phyloP scores from a whole-genome alignment of 73 alveolate genomes.

The Uronychia setigera region DNA sequence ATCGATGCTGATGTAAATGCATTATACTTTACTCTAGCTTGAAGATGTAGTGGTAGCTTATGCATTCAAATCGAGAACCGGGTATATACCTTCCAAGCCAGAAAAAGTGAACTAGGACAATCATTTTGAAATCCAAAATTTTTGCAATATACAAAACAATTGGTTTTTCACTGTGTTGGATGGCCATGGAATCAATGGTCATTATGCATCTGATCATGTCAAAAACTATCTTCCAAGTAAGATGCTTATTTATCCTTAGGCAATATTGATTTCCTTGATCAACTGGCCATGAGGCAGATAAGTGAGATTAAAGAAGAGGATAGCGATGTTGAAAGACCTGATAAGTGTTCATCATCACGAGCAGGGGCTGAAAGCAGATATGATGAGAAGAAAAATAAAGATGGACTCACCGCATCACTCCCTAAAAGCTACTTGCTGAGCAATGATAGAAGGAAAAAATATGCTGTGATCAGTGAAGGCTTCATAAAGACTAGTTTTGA shows the following conservation, averaged over 20 bases:
- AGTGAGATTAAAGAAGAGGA: background rate
- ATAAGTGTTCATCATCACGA: background rate
- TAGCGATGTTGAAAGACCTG: background rate
- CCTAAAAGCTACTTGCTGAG: background rate
- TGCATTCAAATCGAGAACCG: constrained; percentile 1
- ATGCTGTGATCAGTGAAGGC: background rate
- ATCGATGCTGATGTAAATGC: background rate
- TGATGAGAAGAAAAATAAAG: background rate
- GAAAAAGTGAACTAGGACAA: constrained; percentile 6
- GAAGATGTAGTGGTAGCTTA: background rate
- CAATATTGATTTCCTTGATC: constrained; percentile 2
- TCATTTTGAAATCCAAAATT: constrained; percentile 4
- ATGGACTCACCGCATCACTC: background rate
- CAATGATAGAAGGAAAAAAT: background rate
- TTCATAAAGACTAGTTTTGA: background rate
- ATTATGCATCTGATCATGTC: constrained; percentile 81
- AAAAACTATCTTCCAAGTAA: constrained; percentile 71
- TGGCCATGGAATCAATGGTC: constrained; percentile 98
- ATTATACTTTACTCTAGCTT: no score
- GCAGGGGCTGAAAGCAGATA: background rate
- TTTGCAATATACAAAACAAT: constrained; percentile 49
- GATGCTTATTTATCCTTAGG: background rate
- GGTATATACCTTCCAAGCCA: constrained; percentile 8
- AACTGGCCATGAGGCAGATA: background rate
- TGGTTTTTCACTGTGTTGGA: constrained; percentile 90